These are phyloP conservation scores for Moringa oleifera DNA, from an alignment of 345 rosid species.

Conservation along the genomic window DNA sequence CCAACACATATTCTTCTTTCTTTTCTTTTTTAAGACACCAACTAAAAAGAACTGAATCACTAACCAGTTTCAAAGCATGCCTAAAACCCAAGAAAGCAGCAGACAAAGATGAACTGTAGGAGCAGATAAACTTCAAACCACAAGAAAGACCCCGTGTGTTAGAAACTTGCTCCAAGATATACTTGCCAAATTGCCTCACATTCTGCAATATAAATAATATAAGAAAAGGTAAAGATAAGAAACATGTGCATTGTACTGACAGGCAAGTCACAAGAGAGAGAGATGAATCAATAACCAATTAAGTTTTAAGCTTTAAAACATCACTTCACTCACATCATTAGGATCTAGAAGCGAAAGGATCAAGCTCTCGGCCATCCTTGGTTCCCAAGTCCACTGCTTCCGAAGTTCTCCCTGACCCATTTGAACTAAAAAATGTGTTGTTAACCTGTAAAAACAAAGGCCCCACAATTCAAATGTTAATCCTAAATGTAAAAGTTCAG, in stretches of 20 bases:
- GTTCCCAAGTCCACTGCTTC: slow-evolving; percentile 94
- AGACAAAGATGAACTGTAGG: slow-evolving; percentile 44
- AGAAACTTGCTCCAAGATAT: slow-evolving; percentile 84
- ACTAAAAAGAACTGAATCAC: slow-evolving; percentile 18
- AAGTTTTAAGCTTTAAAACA: background rate
- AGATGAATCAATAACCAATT: background rate
- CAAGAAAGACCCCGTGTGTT: slow-evolving; percentile 68
- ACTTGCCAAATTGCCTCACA: slow-evolving; percentile 80
- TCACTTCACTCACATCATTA: slow-evolving; percentile 59
- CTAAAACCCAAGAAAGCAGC: slow-evolving; percentile 63
- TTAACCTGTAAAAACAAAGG: slow-evolving; percentile 48
- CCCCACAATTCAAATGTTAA: background rate
- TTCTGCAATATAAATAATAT: slow-evolving; percentile 46
- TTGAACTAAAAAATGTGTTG: slow-evolving; percentile 63
- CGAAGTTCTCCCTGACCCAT: slow-evolving; percentile 55
- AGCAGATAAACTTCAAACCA: slow-evolving; percentile 88
- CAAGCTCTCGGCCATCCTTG: slow-evolving; percentile 78
- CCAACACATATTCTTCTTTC: no score
- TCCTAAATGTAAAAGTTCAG: background rate
- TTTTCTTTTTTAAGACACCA: background rate
- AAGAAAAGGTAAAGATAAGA: slow-evolving; percentile 1
- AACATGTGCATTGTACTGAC: slow-evolving; percentile 4
- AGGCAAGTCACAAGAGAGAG: background rate
- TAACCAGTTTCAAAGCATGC: slow-evolving; percentile 79
- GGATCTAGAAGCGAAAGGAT: slow-evolving; percentile 86